Evolutionary conservation across 192 early-diverging fungal species (phyloP), one percentile per base, ranked within the genome.

Genomic region (Coemansia sp.): DNA sequence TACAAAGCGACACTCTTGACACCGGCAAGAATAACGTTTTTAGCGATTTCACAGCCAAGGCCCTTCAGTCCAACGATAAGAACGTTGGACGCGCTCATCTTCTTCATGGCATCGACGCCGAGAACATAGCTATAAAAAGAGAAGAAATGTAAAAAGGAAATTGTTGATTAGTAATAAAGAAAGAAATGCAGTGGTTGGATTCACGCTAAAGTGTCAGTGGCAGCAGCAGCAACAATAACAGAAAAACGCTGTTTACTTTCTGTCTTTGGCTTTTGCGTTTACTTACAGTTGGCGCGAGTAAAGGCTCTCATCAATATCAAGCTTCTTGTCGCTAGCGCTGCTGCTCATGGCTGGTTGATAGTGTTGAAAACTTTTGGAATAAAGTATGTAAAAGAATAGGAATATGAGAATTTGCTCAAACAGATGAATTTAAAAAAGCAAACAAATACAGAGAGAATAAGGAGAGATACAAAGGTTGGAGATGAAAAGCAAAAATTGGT

Each of bases 221-320:
- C n/a, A n/a, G n/a, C n/a, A n/a, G n/a, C n/a, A n/a, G n/a, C n/a
- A n/a, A n/a, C n/a, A n/a, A n/a, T n/a, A n/a, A n/a, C n/a, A n/a
- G n/a, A n/a, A n/a, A n/a, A n/a, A n/a, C n/a, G n/a, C n/a, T n/a
- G n/a, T n/a, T n/a, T n/a, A n/a, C n/a, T n/a, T n/a, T n/a, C n/a
- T n/a, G n/a, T n/a, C n/a, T n/a, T n/a, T n/a, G n/a, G n/a, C n/a
- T n/a, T n/a, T n/a, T n/a, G n/a, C n/a, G n/a, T n/a, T n/a, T 67
- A 84, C 91, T 84, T 93, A 99, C 97, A 99, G 87, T 77, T 99
- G 97, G 59, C 97, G 90, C 54, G 97, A 99, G 85, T 99, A 99
- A 31, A 97, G 89, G 40, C 95, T 85, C 83, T 99, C 97, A 83
- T 99, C 97, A 69, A 99, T 97, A 45, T 71, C 72, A 2, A 56